phyloP scores from a whole-genome alignment of 352 stramenopile genomes.

The Phytophthora nicotianae region DNA sequence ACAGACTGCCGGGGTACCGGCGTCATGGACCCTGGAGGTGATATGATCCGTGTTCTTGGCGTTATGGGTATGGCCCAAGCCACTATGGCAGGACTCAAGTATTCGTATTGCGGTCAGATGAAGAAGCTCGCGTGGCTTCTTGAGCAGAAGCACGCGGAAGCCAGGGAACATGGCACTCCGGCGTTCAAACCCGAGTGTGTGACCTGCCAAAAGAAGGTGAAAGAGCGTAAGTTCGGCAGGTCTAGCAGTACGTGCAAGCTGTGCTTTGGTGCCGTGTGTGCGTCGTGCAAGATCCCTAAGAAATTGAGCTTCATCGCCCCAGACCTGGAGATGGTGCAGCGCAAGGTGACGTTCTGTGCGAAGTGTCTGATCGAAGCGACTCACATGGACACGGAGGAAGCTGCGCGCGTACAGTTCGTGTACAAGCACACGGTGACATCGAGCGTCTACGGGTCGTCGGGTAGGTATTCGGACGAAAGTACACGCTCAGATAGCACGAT shows the following conservation, averaged over 20 bases:
- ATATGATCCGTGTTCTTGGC: slow-evolving; percentile 25
- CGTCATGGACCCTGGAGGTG: slow-evolving; percentile 29
- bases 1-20: slow-evolving; percentile 28
- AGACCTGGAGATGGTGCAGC: slow-evolving; percentile 29
- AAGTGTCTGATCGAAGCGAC: slow-evolving; percentile 35
- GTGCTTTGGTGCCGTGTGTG: slow-evolving; percentile 30
- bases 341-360: slow-evolving; percentile 38
- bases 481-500: slow-evolving; percentile 24
- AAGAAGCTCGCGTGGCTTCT: slow-evolving; percentile 41
- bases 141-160: slow-evolving; percentile 24
- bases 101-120: slow-evolving; percentile 38
- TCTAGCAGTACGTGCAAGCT: slow-evolving; percentile 26
- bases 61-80: slow-evolving; percentile 29
- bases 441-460: slow-evolving; percentile 23
- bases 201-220: slow-evolving; percentile 28
- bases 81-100: slow-evolving; percentile 33
- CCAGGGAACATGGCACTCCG: slow-evolving; percentile 8
- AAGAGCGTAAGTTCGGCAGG: slow-evolving; percentile 12
- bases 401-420: slow-evolving; percentile 28
- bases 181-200: slow-evolving; percentile 22
- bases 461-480: slow-evolving; percentile 20
- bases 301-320: slow-evolving; percentile 35
- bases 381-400: slow-evolving; percentile 26
- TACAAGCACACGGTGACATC: slow-evolving; percentile 22
- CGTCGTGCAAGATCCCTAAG: slow-evolving; percentile 28